Evolutionary conservation across 306 rosid species (phyloP).

Genomic region (Dalbergia cultrata): DNA sequence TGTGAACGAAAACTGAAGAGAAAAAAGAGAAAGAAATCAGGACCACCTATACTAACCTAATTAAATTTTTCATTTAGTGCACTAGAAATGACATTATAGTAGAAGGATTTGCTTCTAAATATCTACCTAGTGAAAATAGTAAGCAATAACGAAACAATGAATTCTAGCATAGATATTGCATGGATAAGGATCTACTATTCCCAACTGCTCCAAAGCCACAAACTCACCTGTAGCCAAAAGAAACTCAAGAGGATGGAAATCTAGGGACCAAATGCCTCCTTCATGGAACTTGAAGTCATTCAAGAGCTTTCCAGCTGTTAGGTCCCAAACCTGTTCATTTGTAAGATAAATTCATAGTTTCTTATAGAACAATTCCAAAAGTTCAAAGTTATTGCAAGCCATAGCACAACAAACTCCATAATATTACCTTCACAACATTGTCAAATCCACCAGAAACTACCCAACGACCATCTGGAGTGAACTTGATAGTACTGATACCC

Average conservation of each 20-base stretch:
- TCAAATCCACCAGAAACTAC: constrained; percentile 99
- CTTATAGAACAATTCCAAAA: constrained; percentile 14
- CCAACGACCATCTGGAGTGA: constrained; percentile 99
- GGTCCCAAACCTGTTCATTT: constrained; percentile 86
- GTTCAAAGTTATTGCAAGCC: constrained; percentile 38
- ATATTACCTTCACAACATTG: constrained; percentile 87
- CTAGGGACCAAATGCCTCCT: constrained; percentile 83
- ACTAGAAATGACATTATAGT: not conserved
- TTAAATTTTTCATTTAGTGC: not conserved
- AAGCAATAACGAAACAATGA: not conserved
- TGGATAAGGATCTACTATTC: not conserved
- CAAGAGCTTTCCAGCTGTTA: constrained; percentile 96
- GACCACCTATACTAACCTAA: not conserved
- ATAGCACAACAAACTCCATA: constrained; percentile 26
- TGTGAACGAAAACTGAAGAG: not conserved
- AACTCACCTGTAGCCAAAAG: constrained; percentile 92
- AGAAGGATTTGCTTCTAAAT: constrained; percentile 2
- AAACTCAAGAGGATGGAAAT: constrained; percentile 97
- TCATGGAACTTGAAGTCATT: constrained; percentile 94
- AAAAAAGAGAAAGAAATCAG: not conserved
- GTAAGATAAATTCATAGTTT: constrained; percentile 31
- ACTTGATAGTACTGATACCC: constrained; percentile 88
- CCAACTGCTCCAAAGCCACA: constrained; percentile 7
- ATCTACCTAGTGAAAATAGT: not conserved
- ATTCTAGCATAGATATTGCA: not conserved